Evolutionary conservation across 2,329 filamentous ascomycete species (phyloP).

Genomic region (Ascocoryne sarcoides): DNA sequence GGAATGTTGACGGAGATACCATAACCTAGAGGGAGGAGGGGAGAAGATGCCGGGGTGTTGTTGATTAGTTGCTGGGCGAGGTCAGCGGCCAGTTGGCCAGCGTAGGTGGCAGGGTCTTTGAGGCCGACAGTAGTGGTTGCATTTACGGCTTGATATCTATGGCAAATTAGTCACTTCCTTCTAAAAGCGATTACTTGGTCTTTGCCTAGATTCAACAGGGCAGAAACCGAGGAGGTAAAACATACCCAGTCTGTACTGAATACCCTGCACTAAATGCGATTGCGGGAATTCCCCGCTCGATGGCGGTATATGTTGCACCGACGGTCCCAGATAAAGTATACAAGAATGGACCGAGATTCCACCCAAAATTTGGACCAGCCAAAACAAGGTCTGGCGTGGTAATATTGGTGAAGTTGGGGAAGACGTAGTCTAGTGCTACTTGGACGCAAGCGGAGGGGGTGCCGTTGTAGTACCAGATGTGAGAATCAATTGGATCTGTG

Average conservation of each 20-base stretch:
- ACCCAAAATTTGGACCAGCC: conserved; percentile 47
- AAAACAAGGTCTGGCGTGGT: conserved; percentile 44
- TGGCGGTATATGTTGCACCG: conserved; percentile 41
- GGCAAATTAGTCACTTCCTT: no score
- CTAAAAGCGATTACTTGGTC: no score
- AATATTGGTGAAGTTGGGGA: conserved; percentile 40
- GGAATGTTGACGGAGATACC: conserved; percentile 45
- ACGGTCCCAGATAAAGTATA: conserved; percentile 43
- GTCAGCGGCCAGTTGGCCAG: conserved; percentile 34
- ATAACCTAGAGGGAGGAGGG: conserved; percentile 39
- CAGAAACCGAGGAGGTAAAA: no score
- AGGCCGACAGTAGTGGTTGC: conserved; percentile 27
- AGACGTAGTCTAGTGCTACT: conserved; percentile 47
- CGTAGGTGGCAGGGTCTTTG: conserved; percentile 35
- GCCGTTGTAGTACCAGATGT: conserved; percentile 54
- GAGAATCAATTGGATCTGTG: conserved; percentile 39
- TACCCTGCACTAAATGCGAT: conserved; percentile 41
- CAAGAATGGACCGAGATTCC: conserved; percentile 45
- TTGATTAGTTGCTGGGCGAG: conserved; percentile 37
- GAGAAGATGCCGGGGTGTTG: conserved; percentile 20
- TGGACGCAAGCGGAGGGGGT: conserved; percentile 48
- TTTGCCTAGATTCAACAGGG: no score
- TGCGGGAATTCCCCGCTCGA: conserved; percentile 40
- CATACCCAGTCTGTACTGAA: conserved; percentile 30
- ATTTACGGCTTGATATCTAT: no score